Evolutionary conservation across 345 rosid species (phyloP).

Genomic region (Geranium rotundifolium): DNA sequence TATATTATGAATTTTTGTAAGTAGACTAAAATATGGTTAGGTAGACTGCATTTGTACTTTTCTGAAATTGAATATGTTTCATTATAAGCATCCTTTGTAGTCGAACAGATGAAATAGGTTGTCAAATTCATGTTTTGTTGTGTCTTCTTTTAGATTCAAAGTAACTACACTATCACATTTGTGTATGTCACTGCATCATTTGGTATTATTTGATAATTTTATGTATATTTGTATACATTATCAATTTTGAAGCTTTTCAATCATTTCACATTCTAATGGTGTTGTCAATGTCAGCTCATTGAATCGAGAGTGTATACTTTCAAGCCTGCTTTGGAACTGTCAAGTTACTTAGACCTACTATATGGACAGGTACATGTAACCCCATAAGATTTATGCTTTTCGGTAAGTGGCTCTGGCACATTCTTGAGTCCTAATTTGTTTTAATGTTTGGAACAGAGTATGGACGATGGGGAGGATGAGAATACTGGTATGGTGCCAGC

Average conservation of each 20-base stretch:
- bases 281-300: constrained; percentile 41
- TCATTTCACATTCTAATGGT: background rate
- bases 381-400: background rate
- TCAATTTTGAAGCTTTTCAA: background rate
- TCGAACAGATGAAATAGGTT: no score
- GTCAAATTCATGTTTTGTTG: no score
- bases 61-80: no score
- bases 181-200: no score
- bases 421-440: background rate
- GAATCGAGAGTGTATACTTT: constrained; percentile 74
- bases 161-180: no score
- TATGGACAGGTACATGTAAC: constrained; percentile 34
- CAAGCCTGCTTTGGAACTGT: constrained; percentile 56
- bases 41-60: no score
- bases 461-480: constrained; percentile 46
- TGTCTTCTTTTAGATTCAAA: no score
- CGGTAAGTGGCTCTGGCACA: background rate
- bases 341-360: constrained; percentile 49
- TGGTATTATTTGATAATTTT: no score
- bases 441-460: constrained; percentile 23
- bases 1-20: no score
- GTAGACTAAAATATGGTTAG: no score
- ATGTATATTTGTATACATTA: background rate
- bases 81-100: no score
- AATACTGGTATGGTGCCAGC: constrained; percentile 23